These are phyloP conservation scores for Cutaneotrichosporon cavernicola DNA, from an alignment of 1,284 basidiomycete species.

Conservation along the genomic window DNA sequence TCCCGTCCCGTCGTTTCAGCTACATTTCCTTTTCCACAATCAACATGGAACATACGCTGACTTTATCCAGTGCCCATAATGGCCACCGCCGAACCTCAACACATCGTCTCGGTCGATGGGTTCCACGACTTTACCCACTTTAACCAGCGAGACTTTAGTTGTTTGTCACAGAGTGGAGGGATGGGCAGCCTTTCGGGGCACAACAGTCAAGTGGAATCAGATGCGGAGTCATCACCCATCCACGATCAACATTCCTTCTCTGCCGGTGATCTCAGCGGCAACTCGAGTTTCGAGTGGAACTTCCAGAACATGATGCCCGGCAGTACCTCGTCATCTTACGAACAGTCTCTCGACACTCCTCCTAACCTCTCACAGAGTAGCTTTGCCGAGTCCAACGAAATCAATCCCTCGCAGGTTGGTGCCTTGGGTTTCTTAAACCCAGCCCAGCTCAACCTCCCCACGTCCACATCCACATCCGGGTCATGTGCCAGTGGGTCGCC, in stretches of 20 bases:
- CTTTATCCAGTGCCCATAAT: conserved; percentile 9
- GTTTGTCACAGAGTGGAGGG: conserved; percentile 9
- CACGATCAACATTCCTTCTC: conserved; percentile 17
- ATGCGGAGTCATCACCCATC: conserved; percentile 13
- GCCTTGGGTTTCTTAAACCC: conserved; percentile 19
- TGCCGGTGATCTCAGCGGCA: conserved; percentile 15
- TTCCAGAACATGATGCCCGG: conserved; percentile 14
- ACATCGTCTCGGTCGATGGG: conserved; percentile 20
- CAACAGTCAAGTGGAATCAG: conserved; percentile 10
- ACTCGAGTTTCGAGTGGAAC: conserved; percentile 17
- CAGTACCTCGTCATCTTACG: conserved; percentile 18
- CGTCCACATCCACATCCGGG: neutral
- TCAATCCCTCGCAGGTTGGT: neutral
- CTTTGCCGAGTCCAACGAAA: neutral
- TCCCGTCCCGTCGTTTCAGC: conserved; percentile 7
- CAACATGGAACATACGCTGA: conserved; percentile 1
- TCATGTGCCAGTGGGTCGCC: conserved; percentile 1
- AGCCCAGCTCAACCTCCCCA: conserved; percentile 19
- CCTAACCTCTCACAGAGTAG: conserved; percentile 6
- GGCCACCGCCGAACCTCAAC: conserved; percentile 9
- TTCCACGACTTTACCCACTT: conserved; percentile 24
- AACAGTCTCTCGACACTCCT: conserved; percentile 26
- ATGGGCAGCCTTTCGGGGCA: conserved; percentile 9
- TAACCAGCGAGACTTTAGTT: conserved; percentile 10
- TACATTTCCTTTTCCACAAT: neutral